A percentile compares a stretch with the other conserved stretches of the same genome.
These are phyloP conservation scores for Anastatica hierochuntica DNA, from an alignment of 345 rosid genomes.

Conservation along the genomic window DNA sequence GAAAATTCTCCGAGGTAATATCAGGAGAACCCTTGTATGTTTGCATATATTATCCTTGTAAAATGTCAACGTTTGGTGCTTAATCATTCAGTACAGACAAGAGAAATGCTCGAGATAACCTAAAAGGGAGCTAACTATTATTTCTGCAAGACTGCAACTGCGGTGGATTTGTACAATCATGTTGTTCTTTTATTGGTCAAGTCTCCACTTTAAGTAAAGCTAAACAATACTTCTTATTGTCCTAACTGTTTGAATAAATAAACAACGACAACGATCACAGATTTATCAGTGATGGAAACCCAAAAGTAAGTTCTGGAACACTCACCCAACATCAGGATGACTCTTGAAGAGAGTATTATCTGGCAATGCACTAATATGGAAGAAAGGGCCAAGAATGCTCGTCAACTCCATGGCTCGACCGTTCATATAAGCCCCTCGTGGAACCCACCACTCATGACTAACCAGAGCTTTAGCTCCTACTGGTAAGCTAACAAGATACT, in stretches of 20 bases:
- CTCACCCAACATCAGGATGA: conserved; percentile 98
- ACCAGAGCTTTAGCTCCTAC: conserved; percentile 76
- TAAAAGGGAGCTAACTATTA: too few relatives aligned
- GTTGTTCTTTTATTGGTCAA: too few relatives aligned
- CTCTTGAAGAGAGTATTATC: conserved; percentile 76
- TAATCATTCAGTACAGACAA: too few relatives aligned
- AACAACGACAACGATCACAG: background rate
- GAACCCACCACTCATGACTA: conserved; percentile 90
- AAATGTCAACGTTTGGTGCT: too few relatives aligned
- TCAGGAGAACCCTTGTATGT: too few relatives aligned
- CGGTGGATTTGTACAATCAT: too few relatives aligned
- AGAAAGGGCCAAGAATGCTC: conserved; percentile 90
- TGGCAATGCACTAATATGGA: conserved; percentile 88
- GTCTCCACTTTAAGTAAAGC: background rate
- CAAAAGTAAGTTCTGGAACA: background rate
- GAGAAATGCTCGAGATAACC: too few relatives aligned
- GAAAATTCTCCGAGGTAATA: too few relatives aligned
- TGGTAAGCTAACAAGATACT: conserved; percentile 60
- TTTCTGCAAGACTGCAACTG: too few relatives aligned
- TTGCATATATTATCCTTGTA: too few relatives aligned
- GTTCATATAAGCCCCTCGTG: conserved; percentile 70
- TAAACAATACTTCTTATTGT: background rate
- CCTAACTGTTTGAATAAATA: background rate
- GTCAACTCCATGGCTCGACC: conserved; percentile 96
- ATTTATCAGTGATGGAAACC: background rate